Base-by-base conservation (phyloP, 2,329 filamentous ascomycete species). In the Canariomyces notabilis region DNA sequence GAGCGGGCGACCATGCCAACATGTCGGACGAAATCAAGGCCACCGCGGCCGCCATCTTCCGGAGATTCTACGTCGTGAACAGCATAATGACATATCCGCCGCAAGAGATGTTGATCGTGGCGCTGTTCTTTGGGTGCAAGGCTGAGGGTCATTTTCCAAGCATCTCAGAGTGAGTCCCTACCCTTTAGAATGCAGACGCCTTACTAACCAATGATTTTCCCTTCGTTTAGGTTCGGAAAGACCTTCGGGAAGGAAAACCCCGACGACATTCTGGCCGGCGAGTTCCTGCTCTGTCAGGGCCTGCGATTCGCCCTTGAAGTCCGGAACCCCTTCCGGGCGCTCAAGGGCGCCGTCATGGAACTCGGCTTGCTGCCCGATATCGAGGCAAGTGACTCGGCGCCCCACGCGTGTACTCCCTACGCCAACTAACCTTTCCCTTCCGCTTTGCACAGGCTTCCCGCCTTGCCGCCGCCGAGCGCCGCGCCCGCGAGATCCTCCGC, bases 81-180 rank as follows among this genome's bases (percentile, higher is more conserved):
- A 94, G 87, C 33, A 81, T 90, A 60, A 95, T 97, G 87, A 95
- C 90, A 22, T 97, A 98, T 64, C 87, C 91, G 52, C 91, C 90
- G 0, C 86, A 87, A 52, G 83, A 89, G 53, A 86, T 97, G 56
- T 82, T 95, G 63, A 88, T 90, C 62, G 93, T 89, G 22, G 88
- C 87, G 29, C 77, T 98, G 44, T 97, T 94, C 72, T 87, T 98
- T 54, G 89, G 89, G 8, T 89, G 85, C 59, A 98, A 98, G 69
- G 88, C 89, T 4, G 91, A 98, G 61, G 88, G 88, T 50, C 80
- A 83, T 63, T 90, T 91, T 64, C 80, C 83, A 50, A 78, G 81
- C 15, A 65, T 77, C 5, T 63, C 66, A 16, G 73, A 73, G 60
- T 65, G 35, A 39, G 58, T 52, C n/a, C 12, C 9, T 4, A 9